Base-by-base conservation (phyloP, 2,329 filamentous ascomycete species). In the Fusarium protoensiforme region DNA sequence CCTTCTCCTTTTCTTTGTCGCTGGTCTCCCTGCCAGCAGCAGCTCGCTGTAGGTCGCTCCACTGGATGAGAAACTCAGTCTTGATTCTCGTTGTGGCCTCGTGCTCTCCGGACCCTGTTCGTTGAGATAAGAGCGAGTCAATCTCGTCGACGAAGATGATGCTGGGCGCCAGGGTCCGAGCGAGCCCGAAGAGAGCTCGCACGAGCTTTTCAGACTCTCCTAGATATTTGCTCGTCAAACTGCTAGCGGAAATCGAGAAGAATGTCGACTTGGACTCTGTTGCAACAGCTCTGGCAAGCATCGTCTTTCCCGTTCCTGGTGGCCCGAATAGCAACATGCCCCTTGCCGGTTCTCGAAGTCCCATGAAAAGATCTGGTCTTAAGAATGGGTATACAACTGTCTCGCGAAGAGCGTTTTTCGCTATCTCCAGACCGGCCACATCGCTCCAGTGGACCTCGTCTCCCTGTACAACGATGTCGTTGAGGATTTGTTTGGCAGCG, bases 111-210 rank as follows among this genome's bases (percentile, higher is more conserved):
- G 92, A 92, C 0, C 94, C 94, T 8, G 93, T 93, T 60, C 96
- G 88, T 18, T 95, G 91, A 1, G 95, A 97, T 1, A 99, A 87
- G 0, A 99, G 85, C 1, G 95, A 98, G 81, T 99, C 96, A 71
- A 99, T 99, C 81, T 99, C 96, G 78, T 99, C 96, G 6, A 99
- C 95, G 76, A 99, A 99, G 67, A 99, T 98, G 80, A 99, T 98
- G 69, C 93, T 96, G 0, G 96, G 96, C 0, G 96, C 95, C 51
- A 98, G 87, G 38, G 91, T 88, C 81, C 97, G 97, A 7, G 96
- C 95, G n/a, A 98, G 85, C 0, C 91, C 90, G 80, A 99, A 99
- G 0, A 99, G 86, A 5, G 96, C 96, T 38, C 95, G 91, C 3
- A 99, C 96, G 5, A 99, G 90, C 83, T 99, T 99, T 83, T 99